These are phyloP conservation scores for Erythrophleum fordii DNA, from an alignment of 306 rosid genomes.

Conservation along the genomic window DNA sequence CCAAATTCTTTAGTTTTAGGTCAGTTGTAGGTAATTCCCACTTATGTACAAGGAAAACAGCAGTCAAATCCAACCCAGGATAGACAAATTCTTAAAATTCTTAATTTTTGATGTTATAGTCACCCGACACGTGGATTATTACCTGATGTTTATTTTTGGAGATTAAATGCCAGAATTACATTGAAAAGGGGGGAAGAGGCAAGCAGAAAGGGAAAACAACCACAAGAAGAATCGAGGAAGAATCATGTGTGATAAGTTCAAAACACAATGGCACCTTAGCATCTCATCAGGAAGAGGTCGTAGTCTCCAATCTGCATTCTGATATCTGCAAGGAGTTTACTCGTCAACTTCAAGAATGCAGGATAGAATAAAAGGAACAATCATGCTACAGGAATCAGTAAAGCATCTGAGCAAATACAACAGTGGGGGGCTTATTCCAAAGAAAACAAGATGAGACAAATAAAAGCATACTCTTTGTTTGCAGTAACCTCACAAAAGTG, in stretches of 20 bases:
- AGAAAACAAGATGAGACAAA: neutral
- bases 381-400: constrained; percentile 28
- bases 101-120: neutral
- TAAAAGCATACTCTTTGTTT: constrained; percentile 81
- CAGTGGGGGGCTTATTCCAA: neutral
- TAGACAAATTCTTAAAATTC: neutral
- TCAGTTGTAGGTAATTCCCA: neutral
- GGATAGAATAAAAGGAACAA: constrained; percentile 28
- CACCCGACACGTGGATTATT: neutral
- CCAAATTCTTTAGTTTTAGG: neutral
- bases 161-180: neutral
- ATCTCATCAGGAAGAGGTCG: constrained; percentile 97
- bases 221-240: constrained; percentile 25
- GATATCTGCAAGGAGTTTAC: constrained; percentile 78
- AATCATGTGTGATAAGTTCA: constrained; percentile 23
- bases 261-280: constrained; percentile 65
- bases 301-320: constrained; percentile 97
- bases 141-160: neutral
- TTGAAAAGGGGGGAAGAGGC: constrained; percentile 9
- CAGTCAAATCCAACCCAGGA: neutral
- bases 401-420: constrained; percentile 16
- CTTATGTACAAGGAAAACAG: neutral
- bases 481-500: constrained; percentile 84
- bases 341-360: constrained; percentile 40
- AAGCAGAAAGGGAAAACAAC: constrained; percentile 20